phyloP scores from a whole-genome alignment of 73 alveolate species.

The Blepharisma japonicum region DNA sequence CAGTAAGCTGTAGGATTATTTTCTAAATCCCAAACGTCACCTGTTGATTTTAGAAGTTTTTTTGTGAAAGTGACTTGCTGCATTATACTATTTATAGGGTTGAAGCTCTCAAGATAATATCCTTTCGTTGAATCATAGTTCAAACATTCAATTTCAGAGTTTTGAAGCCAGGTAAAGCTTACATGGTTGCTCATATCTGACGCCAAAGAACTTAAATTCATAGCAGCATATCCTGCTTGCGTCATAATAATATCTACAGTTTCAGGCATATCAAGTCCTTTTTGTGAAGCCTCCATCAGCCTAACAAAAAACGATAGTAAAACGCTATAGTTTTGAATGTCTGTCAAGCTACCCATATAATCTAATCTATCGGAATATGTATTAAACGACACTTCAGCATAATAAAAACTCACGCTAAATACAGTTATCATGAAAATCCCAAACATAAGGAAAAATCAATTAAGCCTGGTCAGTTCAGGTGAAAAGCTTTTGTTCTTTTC shows the following conservation, averaged over 20 bases:
- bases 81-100: no score
- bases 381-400: not conserved
- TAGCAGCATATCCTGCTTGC: no score
- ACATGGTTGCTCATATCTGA: no score
- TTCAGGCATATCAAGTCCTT: conserved; percentile 4
- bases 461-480: not conserved
- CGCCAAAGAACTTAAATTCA: no score
- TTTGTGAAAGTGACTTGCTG: not conserved
- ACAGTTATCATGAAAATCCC: not conserved
- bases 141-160: no score
- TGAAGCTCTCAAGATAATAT: not conserved
- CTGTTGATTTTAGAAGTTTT: not conserved
- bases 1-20: not conserved
- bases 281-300: not conserved
- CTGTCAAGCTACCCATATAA: not conserved
- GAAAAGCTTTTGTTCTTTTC: not conserved
- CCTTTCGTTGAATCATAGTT: not conserved
- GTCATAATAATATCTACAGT: not conserved
- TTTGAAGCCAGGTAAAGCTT: no score
- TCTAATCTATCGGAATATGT: not conserved
- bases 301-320: not conserved
- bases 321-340: not conserved
- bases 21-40: not conserved
- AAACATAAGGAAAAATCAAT: not conserved
- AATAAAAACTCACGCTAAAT: conserved; percentile 7